Conservation (phyloP, 805 yeast species). For the Teunomyces stri region DNA sequence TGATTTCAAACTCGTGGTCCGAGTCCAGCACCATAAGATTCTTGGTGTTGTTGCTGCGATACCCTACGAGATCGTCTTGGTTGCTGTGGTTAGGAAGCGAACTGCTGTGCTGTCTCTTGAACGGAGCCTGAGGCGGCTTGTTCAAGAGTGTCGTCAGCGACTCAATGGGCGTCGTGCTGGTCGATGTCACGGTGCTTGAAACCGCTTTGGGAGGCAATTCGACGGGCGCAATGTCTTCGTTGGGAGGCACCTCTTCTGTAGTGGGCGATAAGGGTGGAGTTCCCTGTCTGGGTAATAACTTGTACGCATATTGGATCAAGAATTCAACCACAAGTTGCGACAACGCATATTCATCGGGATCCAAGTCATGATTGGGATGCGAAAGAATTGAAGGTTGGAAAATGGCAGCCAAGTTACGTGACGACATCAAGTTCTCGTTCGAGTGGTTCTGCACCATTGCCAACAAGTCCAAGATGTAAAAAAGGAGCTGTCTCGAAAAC, state of each 20-base stretch:
- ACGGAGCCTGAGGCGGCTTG: slow-evolving; percentile 12
- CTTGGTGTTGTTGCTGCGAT: background rate
- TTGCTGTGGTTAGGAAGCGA: slow-evolving; percentile 29
- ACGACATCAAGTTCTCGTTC: slow-evolving; percentile 82
- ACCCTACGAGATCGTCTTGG: slow-evolving; percentile 16
- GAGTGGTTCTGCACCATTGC: slow-evolving; percentile 82
- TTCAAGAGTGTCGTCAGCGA: slow-evolving; percentile 3
- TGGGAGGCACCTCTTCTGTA: background rate
- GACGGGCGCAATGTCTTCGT: background rate
- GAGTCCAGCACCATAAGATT: slow-evolving; percentile 35
- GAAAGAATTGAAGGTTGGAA: slow-evolving; percentile 96
- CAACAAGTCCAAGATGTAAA: slow-evolving; percentile 82
- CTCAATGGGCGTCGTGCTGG: slow-evolving; percentile 16
- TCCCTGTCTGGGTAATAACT: slow-evolving; percentile 58
- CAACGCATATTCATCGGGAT: slow-evolving; percentile 85
- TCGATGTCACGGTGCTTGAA: slow-evolving; percentile 12
- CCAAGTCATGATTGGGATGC: slow-evolving; percentile 89
- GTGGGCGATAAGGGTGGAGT: background rate
- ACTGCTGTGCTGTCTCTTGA: slow-evolving; percentile 32
- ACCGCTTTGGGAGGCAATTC: slow-evolving; percentile 1
- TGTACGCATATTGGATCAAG: slow-evolving; percentile 80
- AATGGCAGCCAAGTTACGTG: slow-evolving; percentile 89
- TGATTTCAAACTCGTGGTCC: slow-evolving; percentile 37
- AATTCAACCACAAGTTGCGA: slow-evolving; percentile 87
- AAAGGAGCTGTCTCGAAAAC: slow-evolving; percentile 76